Evolutionary conservation across 305 asterid species (phyloP).

Genomic region (Fraxinus baroniana): DNA sequence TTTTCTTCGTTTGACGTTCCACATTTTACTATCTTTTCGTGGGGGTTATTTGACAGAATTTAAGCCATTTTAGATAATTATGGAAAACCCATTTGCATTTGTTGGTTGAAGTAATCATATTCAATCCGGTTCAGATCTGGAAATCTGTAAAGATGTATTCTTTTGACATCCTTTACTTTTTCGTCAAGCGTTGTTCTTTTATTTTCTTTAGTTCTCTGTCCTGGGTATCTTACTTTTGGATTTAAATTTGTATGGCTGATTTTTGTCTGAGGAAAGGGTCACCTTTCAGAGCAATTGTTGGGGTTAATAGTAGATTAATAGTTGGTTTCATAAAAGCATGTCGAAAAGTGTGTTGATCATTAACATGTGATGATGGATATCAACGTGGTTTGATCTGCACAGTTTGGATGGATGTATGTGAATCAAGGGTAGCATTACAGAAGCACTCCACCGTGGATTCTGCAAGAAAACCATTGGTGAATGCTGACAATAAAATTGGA

Average conservation of each 20-base stretch:
- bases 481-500: conserved; percentile 38
- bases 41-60: background rate
- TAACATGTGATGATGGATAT: conserved; percentile 25
- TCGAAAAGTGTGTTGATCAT: conserved; percentile 20
- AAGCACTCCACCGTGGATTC: conserved; percentile 35
- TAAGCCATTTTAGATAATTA: conserved; percentile 7
- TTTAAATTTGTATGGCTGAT: conserved; percentile 35
- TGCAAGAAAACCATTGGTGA: conserved; percentile 29
- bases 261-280: conserved; percentile 29
- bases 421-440: conserved; percentile 35
- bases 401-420: conserved; percentile 40
- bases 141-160: conserved; percentile 42
- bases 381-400: conserved; percentile 38
- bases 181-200: conserved; percentile 22
- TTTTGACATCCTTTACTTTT: conserved; percentile 30
- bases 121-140: conserved; percentile 30
- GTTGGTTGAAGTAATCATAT: conserved; percentile 16
- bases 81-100: conserved; percentile 17
- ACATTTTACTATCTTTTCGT: background rate
- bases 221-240: conserved; percentile 31
- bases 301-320: conserved; percentile 9
- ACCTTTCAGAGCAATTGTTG: conserved; percentile 11
- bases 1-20: conserved; percentile 1
- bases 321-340: conserved; percentile 15
- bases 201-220: conserved; percentile 17